Conservation (phyloP, 2,329 filamentous ascomycete species). For the Lecanicillium sp. region DNA sequence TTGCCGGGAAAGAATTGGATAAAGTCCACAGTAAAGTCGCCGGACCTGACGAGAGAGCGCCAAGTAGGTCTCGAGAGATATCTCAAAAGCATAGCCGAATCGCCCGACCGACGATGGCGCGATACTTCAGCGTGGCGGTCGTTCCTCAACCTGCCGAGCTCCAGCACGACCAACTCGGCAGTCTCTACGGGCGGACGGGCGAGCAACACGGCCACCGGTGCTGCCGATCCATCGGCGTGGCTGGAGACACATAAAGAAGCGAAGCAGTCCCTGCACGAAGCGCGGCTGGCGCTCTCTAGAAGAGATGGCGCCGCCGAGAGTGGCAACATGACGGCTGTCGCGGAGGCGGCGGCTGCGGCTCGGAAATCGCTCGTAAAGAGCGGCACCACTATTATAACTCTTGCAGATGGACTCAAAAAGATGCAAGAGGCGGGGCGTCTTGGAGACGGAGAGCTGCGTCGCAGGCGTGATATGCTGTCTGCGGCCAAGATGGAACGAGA, state of each 20-base stretch:
- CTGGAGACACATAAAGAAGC: conserved; percentile 68
- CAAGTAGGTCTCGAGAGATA: conserved; percentile 62
- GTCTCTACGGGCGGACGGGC: conserved; percentile 38
- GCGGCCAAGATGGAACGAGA: conserved; percentile 67
- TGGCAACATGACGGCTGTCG: conserved; percentile 33
- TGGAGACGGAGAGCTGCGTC: conserved; percentile 66
- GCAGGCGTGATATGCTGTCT: conserved; percentile 62
- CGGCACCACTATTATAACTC: conserved; percentile 51
- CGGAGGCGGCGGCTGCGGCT: conserved; percentile 63
- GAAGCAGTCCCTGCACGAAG: conserved; percentile 63
- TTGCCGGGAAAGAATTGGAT: conserved; percentile 74
- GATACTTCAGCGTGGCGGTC: conserved; percentile 63
- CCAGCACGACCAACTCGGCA: conserved; percentile 39
- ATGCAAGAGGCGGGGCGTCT: conserved; percentile 49
- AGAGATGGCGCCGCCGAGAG: conserved; percentile 47
- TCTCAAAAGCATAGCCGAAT: conserved; percentile 62
- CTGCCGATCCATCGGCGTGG: conserved; percentile 62
- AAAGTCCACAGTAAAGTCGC: conserved; percentile 60
- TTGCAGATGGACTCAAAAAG: conserved; percentile 57
- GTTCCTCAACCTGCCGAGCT: conserved; percentile 63
- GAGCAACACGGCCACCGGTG: conserved; percentile 28
- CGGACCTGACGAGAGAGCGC: conserved; percentile 64
- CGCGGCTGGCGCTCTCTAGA: conserved; percentile 56
- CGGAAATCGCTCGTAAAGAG: conserved; percentile 67
- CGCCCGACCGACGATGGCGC: conserved; percentile 69